Percentiles rank a stretch among this genome's conserved stretches.
phyloP scores from a whole-genome alignment of 2,329 filamentous ascomycete species.

The Fusarium pseudoanthophilum region DNA sequence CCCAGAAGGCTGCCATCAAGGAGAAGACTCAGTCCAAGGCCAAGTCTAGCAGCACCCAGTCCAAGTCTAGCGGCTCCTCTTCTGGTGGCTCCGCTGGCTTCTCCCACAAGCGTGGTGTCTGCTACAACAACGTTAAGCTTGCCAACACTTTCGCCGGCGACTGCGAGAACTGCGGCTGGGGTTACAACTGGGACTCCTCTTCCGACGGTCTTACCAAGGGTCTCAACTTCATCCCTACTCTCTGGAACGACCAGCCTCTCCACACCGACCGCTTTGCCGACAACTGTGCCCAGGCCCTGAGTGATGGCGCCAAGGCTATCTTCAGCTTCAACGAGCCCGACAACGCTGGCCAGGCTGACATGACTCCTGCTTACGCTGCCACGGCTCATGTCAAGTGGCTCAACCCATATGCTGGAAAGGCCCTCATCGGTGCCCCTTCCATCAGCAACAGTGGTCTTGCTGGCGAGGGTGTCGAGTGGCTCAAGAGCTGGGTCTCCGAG shows the following conservation, averaged over 20 bases:
- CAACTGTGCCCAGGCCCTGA: conserved; percentile 63
- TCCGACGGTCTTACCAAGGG: conserved; percentile 53
- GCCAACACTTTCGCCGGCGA: conserved; percentile 58
- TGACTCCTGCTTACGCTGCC: conserved; percentile 64
- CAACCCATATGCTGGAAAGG: conserved; percentile 64
- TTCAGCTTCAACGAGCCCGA: conserved; percentile 81
- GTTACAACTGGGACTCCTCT: conserved; percentile 74
- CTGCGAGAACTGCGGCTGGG: conserved; percentile 64
- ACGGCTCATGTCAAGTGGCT: conserved; percentile 63
- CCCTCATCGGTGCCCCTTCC: conserved; percentile 67
- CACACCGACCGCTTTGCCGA: conserved; percentile 62
- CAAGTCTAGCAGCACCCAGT: conserved; percentile 8
- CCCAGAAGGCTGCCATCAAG: conserved; percentile 18
- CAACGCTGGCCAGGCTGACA: conserved; percentile 66
- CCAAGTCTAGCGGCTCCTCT: conserved; percentile 6
- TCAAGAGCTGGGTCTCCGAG: conserved; percentile 61
- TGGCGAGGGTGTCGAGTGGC: conserved; percentile 66
- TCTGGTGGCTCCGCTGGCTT: conserved; percentile 37
- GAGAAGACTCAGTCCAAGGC: conserved; percentile 11
- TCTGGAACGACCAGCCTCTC: conserved; percentile 63
- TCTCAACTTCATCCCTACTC: conserved; percentile 73
- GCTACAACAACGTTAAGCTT: conserved; percentile 70
- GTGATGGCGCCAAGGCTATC: conserved; percentile 64
- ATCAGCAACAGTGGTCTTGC: conserved; percentile 67
- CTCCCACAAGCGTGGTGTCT: conserved; percentile 70